phyloP scores from a whole-genome alignment of 345 rosid species.

The Limnanthes douglasii region DNA sequence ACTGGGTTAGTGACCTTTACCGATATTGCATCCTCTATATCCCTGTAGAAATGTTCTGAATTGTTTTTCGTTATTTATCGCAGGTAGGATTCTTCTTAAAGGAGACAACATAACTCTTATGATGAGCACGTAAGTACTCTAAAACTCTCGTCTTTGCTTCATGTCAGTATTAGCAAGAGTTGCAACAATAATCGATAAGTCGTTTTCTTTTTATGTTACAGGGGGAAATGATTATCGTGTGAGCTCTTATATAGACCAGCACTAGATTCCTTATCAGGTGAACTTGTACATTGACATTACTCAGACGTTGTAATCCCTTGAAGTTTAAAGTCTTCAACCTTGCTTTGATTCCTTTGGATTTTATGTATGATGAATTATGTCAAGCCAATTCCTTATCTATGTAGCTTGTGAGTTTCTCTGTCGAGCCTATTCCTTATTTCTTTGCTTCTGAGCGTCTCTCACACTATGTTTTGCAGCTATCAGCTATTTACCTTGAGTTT shows the following conservation, averaged over 20 bases:
- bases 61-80: neutral
- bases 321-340: neutral
- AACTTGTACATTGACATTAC: neutral
- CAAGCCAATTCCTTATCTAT: too few relatives aligned
- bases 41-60: neutral
- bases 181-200: neutral
- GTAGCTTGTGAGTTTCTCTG: too few relatives aligned
- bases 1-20: conserved; percentile 58
- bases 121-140: conserved; percentile 65
- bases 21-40: too few relatives aligned
- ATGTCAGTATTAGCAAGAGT: neutral
- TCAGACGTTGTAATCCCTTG: too few relatives aligned
- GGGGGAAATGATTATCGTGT: conserved; percentile 32
- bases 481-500: too few relatives aligned
- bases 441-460: too few relatives aligned
- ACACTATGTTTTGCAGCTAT: too few relatives aligned
- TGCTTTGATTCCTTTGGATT: conserved; percentile 1
- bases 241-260: neutral
- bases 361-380: conserved; percentile 7
- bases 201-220: conserved; percentile 9
- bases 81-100: conserved; percentile 89
- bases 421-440: too few relatives aligned
- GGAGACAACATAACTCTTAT: conserved; percentile 89
- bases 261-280: neutral
- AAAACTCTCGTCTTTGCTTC: neutral